A percentile compares a stretch with the other conserved stretches of the same genome.
phyloP scores from a whole-genome alignment of 306 rosid genomes.

The Gastrolobium bilobum region DNA sequence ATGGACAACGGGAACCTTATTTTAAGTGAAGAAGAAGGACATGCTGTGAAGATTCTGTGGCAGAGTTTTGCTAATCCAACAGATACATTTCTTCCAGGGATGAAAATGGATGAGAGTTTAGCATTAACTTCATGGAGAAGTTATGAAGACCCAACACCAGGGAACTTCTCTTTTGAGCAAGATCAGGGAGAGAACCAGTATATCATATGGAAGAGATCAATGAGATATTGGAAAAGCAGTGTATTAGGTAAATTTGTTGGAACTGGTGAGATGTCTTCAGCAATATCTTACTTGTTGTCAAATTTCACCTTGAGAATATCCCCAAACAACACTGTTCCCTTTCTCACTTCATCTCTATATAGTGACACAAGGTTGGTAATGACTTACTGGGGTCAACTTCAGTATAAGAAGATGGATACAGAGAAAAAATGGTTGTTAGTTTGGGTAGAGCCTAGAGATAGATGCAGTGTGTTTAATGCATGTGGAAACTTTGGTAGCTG shows the following conservation, averaged over 20 bases:
- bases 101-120: conserved; percentile 68
- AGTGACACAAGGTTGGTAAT: conserved; percentile 65
- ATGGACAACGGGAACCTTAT: conserved; percentile 77
- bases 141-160: conserved; percentile 66
- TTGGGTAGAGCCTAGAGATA: conserved; percentile 81
- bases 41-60: conserved; percentile 57
- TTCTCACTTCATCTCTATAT: conserved; percentile 68
- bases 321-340: conserved; percentile 69
- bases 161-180: conserved; percentile 78
- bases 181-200: conserved; percentile 67
- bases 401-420: conserved; percentile 62
- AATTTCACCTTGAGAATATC: conserved; percentile 61
- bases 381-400: conserved; percentile 71
- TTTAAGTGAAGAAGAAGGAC: conserved; percentile 52
- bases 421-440: conserved; percentile 66
- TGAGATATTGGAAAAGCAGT: conserved; percentile 81
- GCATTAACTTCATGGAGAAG: conserved; percentile 76
- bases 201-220: conserved; percentile 76
- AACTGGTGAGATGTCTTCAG: conserved; percentile 69
- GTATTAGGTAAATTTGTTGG: conserved; percentile 60
- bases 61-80: conserved; percentile 80
- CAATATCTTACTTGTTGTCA: conserved; percentile 68
- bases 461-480: conserved; percentile 79
- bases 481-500: conserved; percentile 83
- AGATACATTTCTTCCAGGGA: conserved; percentile 88